Percentiles rank a stretch among this genome's conserved stretches.
phyloP scores from a whole-genome alignment of 371 early-diverging fungal species.

The Lichtheimia ramosa region DNA sequence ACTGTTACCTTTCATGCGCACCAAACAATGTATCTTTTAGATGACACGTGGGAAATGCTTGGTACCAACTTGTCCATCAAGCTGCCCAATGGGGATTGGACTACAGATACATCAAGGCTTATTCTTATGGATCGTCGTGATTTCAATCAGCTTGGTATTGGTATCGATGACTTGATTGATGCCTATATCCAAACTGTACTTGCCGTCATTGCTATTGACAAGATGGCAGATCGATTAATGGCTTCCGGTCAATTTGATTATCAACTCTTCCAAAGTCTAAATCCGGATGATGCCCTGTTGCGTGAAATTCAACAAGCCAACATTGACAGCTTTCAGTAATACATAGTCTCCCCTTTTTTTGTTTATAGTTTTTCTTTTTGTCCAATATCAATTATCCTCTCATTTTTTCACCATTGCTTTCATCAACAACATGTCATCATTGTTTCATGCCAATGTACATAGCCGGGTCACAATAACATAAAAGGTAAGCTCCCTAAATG shows the following conservation, averaged over 20 bases:
- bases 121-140: conserved; percentile 93
- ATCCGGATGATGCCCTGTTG: conserved; percentile 83
- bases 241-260: conserved; percentile 70
- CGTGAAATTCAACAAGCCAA: conserved; percentile 69
- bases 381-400: too few relatives aligned
- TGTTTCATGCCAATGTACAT: too few relatives aligned
- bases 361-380: too few relatives aligned
- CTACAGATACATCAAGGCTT: conserved; percentile 83
- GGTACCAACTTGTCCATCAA: conserved; percentile 91
- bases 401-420: too few relatives aligned
- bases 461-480: too few relatives aligned
- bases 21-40: conserved; percentile 11
- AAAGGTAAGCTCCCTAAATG: too few relatives aligned
- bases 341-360: too few relatives aligned
- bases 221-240: conserved; percentile 80
- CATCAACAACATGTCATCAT: too few relatives aligned
- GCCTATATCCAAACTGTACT: conserved; percentile 92
- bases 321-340: neutral
- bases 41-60: conserved; percentile 88
- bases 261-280: conserved; percentile 81
- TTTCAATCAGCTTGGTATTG: conserved; percentile 88
- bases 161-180: conserved; percentile 91
- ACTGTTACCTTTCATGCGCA: neutral
- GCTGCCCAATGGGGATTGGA: conserved; percentile 76
- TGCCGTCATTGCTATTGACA: conserved; percentile 89